These are phyloP conservation scores for Torrubiellomyces zombiae DNA, from an alignment of 2,329 filamentous ascomycete species.

Conservation along the genomic window DNA sequence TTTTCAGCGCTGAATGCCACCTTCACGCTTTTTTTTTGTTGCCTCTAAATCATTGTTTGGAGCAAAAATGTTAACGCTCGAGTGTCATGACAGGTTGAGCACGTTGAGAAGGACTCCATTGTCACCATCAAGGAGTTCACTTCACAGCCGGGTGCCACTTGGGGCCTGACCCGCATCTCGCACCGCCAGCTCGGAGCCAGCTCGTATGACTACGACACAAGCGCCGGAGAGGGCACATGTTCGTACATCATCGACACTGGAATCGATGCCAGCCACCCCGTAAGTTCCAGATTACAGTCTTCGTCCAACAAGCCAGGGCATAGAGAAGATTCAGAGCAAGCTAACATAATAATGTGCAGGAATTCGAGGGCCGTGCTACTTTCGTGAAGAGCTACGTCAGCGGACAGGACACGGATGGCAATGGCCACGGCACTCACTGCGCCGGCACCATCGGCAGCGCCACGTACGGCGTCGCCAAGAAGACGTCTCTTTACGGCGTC, in stretches of 20 bases:
- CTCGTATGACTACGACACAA: slow-evolving; percentile 21
- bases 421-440: slow-evolving; percentile 26
- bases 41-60: background rate
- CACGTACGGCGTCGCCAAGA: slow-evolving; percentile 24
- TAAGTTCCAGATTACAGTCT: slow-evolving; percentile 9
- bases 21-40: background rate
- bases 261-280: slow-evolving; percentile 19
- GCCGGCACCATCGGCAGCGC: slow-evolving; percentile 17
- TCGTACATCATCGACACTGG: slow-evolving; percentile 31
- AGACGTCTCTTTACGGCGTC: slow-evolving; percentile 23
- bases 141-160: slow-evolving; percentile 9
- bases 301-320: background rate
- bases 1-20: background rate
- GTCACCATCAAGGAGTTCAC: slow-evolving; percentile 8
- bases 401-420: slow-evolving; percentile 11
- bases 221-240: slow-evolving; percentile 23
- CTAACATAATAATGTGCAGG: no score
- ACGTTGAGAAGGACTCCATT: slow-evolving; percentile 19
- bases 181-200: slow-evolving; percentile 12
- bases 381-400: slow-evolving; percentile 13
- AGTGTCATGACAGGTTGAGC: slow-evolving; percentile 11
- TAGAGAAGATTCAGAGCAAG: no score
- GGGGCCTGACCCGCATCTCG: slow-evolving; percentile 19
- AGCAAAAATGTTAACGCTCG: background rate
- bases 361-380: slow-evolving; percentile 19